Conservation (phyloP, 352 stramenopile genomes). For the Pythium plurisporium region DNA sequence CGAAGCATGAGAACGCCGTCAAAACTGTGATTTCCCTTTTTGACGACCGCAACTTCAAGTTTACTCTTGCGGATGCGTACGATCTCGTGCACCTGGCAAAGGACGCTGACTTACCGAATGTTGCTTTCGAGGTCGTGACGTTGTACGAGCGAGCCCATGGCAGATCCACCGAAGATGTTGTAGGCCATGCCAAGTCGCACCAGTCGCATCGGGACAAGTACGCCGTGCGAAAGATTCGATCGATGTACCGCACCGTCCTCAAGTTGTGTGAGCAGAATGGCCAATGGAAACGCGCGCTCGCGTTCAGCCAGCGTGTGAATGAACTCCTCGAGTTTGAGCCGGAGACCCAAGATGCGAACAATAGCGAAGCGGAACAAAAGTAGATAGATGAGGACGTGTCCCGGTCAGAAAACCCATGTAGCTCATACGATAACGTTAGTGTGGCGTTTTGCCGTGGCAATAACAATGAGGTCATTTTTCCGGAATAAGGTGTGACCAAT, state of each 20-base stretch:
- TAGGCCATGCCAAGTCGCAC: conserved; percentile 10
- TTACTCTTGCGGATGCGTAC: conserved; percentile 41
- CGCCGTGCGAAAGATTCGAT: conserved; percentile 41
- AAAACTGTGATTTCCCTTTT: conserved; percentile 34
- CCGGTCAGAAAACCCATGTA: too few relatives aligned
- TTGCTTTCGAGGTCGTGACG: conserved; percentile 40
- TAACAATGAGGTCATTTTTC: too few relatives aligned
- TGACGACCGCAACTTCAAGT: conserved; percentile 36
- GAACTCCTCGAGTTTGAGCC: conserved; percentile 24
- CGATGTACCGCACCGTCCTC: conserved; percentile 53
- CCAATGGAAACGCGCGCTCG: conserved; percentile 56
- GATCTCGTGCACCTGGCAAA: conserved; percentile 48
- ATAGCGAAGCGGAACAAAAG: too few relatives aligned
- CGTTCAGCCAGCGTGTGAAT: conserved; percentile 41
- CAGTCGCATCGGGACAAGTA: conserved; percentile 28
- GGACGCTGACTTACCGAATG: conserved; percentile 31
- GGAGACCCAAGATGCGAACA: conserved; percentile 10
- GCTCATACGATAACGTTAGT: too few relatives aligned
- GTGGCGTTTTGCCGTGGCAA: too few relatives aligned
- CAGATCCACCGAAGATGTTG: conserved; percentile 13
- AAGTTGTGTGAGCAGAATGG: conserved; percentile 45
- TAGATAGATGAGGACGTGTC: too few relatives aligned
- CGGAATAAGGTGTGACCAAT: too few relatives aligned
- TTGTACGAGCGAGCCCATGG: conserved; percentile 48
- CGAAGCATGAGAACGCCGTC: conserved; percentile 23